A percentile compares a stretch with the other conserved stretches of the same genome.
These are phyloP conservation scores for Ammopiptanthus mongolicus DNA, from an alignment of 306 rosid species.

Conservation along the genomic window DNA sequence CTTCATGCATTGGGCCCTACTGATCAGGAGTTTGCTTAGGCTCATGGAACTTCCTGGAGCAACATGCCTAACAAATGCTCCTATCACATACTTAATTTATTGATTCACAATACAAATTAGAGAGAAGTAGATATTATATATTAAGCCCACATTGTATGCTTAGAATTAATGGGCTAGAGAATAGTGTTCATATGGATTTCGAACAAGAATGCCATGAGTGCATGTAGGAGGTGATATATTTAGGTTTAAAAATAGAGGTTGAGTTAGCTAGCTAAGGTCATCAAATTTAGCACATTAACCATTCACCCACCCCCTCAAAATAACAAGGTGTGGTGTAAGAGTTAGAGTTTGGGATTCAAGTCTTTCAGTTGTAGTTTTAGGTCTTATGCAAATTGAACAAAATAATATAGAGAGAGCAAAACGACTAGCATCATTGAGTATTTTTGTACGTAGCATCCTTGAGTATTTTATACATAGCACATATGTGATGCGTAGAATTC, in stretches of 20 bases:
- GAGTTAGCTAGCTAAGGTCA: background rate
- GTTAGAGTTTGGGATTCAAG: background rate
- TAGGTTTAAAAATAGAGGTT: background rate
- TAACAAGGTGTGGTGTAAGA: background rate
- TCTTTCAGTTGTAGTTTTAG: background rate
- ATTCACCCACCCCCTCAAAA: background rate
- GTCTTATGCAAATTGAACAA: background rate
- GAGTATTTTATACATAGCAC: too few relatives aligned
- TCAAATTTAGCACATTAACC: background rate
- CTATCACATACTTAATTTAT: background rate
- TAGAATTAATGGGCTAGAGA: too few relatives aligned
- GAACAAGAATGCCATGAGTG: too few relatives aligned
- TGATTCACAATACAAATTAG: background rate
- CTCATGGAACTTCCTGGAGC: constrained; percentile 39
- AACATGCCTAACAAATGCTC: constrained; percentile 39
- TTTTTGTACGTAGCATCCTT: too few relatives aligned
- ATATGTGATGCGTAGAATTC: too few relatives aligned
- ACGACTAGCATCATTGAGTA: too few relatives aligned
- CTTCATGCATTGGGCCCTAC: constrained; percentile 1
- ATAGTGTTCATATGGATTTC: too few relatives aligned
- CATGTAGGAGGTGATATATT: background rate
- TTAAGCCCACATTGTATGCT: too few relatives aligned
- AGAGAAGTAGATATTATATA: background rate
- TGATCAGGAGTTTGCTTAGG: constrained; percentile 22
- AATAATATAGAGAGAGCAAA: too few relatives aligned